Evolutionary conservation across 805 yeast species (phyloP).

Genomic region (Pichia pseudocactophila): DNA sequence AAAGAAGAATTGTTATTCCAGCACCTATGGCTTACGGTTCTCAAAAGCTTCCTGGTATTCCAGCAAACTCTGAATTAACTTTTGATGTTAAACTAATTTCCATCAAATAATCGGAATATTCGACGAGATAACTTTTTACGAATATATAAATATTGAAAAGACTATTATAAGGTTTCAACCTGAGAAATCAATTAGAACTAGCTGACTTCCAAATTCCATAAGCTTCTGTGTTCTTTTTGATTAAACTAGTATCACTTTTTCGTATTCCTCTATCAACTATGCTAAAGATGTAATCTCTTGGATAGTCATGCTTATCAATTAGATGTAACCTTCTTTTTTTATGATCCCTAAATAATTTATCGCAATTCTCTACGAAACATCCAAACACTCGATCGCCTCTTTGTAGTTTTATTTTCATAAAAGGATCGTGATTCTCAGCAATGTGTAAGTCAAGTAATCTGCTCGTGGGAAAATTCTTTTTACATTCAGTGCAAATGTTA

Average conservation of each 20-base stretch:
- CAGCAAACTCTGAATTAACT: slow-evolving; percentile 93
- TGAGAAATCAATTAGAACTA: too few species aligned
- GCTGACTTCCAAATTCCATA: slow-evolving; percentile 14
- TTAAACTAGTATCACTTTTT: slow-evolving; percentile 15
- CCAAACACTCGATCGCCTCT: slow-evolving; percentile 31
- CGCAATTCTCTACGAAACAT: slow-evolving; percentile 39
- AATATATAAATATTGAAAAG: too few species aligned
- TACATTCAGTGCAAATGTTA: slow-evolving; percentile 31
- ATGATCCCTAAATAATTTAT: slow-evolving; percentile 29
- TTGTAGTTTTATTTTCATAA: slow-evolving; percentile 28
- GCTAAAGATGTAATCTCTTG: slow-evolving; percentile 27
- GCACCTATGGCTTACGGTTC: slow-evolving; percentile 95
- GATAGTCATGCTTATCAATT: slow-evolving; percentile 42
- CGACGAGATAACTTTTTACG: too few species aligned
- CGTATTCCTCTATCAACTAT: slow-evolving; percentile 23
- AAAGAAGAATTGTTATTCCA: slow-evolving; percentile 94
- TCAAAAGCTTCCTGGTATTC: slow-evolving; percentile 91
- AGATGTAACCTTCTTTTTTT: slow-evolving; percentile 39
- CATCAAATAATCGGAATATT: slow-evolving; percentile 44
- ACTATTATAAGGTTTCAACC: too few species aligned
- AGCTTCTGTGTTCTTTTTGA: slow-evolving; percentile 13
- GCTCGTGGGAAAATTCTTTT: slow-evolving; percentile 35
- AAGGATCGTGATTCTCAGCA: slow-evolving; percentile 45
- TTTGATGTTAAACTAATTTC: slow-evolving; percentile 92
- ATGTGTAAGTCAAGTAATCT: slow-evolving; percentile 38